Percentiles rank a stretch among this genome's conserved stretches.
These are phyloP conservation scores for Penicillium paxilli DNA, from an alignment of 495 filamentous ascomycete genomes.

Conservation along the genomic window DNA sequence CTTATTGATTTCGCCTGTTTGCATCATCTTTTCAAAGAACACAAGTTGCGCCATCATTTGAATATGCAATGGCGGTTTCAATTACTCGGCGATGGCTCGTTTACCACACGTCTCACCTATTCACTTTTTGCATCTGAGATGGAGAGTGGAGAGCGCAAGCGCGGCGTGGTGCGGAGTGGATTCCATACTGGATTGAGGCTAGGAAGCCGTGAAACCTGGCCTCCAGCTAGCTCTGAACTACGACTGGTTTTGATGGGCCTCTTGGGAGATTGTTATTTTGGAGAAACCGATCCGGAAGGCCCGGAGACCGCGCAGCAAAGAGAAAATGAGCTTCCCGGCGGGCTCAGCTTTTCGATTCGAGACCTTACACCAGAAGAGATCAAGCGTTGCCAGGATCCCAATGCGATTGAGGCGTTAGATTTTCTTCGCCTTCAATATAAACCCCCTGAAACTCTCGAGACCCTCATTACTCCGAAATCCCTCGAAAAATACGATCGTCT, in stretches of 20 bases:
- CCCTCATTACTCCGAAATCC: constrained; percentile 65
- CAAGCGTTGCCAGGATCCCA: constrained; percentile 73
- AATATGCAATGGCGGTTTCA: constrained; percentile 76
- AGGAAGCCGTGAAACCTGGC: constrained; percentile 78
- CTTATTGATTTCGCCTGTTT: constrained; percentile 77
- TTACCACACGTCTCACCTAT: constrained; percentile 73
- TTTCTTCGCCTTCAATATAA: constrained; percentile 87
- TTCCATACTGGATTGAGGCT: constrained; percentile 79
- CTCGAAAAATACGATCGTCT: constrained; percentile 80
- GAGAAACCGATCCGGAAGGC: constrained; percentile 18
- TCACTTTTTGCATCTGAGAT: constrained; percentile 88
- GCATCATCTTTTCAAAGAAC: constrained; percentile 74
- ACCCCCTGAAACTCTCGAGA: constrained; percentile 68
- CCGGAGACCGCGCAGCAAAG: constrained; percentile 26
- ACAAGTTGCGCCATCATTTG: constrained; percentile 74
- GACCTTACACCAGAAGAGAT: constrained; percentile 75
- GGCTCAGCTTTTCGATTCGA: constrained; percentile 84
- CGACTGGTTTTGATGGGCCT: constrained; percentile 85
- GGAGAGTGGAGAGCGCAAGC: constrained; percentile 70
- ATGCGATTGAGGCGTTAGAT: constrained; percentile 81
- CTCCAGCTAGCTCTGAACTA: constrained; percentile 89
- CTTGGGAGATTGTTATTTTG: constrained; percentile 69
- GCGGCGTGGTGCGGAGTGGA: constrained; percentile 65
- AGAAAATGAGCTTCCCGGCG: constrained; percentile 67
- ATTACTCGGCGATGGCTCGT: constrained; percentile 80